phyloP scores from a whole-genome alignment of 2,329 filamentous ascomycete species.

The Aureobasidium namibiae region DNA sequence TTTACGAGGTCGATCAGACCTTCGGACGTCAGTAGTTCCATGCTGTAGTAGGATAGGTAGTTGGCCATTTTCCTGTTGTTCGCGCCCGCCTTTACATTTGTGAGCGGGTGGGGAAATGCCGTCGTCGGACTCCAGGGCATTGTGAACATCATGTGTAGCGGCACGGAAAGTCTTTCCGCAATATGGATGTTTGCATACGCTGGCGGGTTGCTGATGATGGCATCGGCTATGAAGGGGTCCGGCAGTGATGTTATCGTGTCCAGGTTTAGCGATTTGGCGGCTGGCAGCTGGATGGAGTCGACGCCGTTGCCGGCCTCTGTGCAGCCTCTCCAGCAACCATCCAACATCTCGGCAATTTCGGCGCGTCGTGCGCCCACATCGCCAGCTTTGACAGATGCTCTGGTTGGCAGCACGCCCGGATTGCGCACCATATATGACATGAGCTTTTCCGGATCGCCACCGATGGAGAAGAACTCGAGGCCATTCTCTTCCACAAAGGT shows the following conservation, averaged over 20 bases:
- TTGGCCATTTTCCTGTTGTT: constrained; percentile 71
- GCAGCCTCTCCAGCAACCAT: constrained; percentile 80
- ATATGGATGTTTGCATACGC: constrained; percentile 69
- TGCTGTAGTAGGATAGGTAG: constrained; percentile 72
- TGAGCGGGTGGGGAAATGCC: constrained; percentile 77
- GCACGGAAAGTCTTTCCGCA: constrained; percentile 66
- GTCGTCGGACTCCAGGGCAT: constrained; percentile 89
- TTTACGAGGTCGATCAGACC: constrained; percentile 88
- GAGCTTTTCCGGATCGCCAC: constrained; percentile 58
- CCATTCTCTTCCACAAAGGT: constrained; percentile 43
- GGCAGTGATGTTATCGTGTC: constrained; percentile 26
- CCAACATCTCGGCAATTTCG: constrained; percentile 70
- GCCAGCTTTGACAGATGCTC: constrained; percentile 65
- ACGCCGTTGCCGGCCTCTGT: neutral
- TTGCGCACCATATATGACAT: constrained; percentile 86
- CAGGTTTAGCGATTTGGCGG: neutral
- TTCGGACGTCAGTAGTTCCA: constrained; percentile 91
- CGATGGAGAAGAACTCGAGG: constrained; percentile 45
- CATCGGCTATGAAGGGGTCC: constrained; percentile 64
- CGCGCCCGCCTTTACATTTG: constrained; percentile 69
- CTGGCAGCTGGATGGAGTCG: neutral
- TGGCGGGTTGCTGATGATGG: constrained; percentile 70
- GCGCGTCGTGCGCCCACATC: constrained; percentile 74
- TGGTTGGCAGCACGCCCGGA: constrained; percentile 76
- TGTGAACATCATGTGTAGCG: constrained; percentile 83